Evolutionary conservation across 2,329 filamentous ascomycete species (phyloP).

Genomic region (Alternaria postmessia): DNA sequence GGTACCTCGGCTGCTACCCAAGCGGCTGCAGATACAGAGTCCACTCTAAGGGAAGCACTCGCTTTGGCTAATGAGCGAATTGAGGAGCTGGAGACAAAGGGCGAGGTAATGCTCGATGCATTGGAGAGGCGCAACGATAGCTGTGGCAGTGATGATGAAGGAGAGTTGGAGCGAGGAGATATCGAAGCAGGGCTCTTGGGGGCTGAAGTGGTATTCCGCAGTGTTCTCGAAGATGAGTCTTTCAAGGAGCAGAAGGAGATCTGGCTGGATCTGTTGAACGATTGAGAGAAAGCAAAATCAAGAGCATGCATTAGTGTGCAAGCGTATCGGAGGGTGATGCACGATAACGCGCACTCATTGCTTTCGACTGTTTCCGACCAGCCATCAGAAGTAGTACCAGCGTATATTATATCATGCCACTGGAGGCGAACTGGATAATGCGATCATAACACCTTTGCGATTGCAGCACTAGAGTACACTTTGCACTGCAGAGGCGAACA

Average conservation of each 20-base stretch:
- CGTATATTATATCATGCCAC: too few species aligned
- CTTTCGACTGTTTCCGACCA: not conserved
- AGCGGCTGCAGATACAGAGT: constrained; percentile 5
- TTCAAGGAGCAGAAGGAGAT: constrained; percentile 22
- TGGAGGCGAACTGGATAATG: not conserved
- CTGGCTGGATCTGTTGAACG: constrained; percentile 17
- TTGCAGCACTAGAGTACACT: too few species aligned
- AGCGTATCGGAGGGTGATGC: not conserved
- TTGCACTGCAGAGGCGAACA: too few species aligned
- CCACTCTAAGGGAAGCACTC: constrained; percentile 22
- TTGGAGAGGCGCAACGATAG: constrained; percentile 9
- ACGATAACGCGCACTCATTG: not conserved
- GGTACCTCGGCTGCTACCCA: not conserved
- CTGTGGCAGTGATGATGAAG: constrained; percentile 9
- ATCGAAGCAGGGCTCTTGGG: constrained; percentile 11
- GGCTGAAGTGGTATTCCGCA: constrained; percentile 19
- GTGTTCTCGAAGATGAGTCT: constrained; percentile 23
- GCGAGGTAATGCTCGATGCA: constrained; percentile 19
- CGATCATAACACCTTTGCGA: not conserved
- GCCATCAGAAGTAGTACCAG: not conserved
- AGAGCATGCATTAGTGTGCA: not conserved
- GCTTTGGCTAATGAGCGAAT: constrained; percentile 21
- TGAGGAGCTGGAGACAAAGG: constrained; percentile 25
- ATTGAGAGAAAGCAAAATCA: not conserved
- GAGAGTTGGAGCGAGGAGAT: constrained; percentile 8